phyloP scores from a whole-genome alignment of 129 eudicot genomes.

The Flaveria linearis region DNA sequence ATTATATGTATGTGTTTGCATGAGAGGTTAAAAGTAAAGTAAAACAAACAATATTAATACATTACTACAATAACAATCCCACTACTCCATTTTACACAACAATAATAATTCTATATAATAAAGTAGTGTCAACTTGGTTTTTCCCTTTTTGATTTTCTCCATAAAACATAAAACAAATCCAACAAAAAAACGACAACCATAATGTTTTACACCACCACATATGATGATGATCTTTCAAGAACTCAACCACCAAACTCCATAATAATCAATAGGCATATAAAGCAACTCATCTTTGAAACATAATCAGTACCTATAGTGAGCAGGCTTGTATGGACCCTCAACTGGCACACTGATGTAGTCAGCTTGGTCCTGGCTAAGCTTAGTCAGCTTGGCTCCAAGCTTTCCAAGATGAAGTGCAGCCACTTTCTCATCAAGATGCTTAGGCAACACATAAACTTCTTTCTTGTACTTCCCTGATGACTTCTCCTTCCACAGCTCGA shows the following conservation, averaged over 20 bases:
- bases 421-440: conserved; percentile 56
- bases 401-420: conserved; percentile 54
- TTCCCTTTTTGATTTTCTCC: no score
- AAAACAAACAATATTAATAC: no score
- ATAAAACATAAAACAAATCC: no score
- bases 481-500: conserved; percentile 51
- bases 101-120: no score
- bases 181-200: no score
- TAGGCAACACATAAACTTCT: conserved; percentile 48
- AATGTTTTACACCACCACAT: neutral
- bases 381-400: conserved; percentile 56
- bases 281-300: neutral
- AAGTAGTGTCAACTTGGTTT: no score
- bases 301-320: conserved; percentile 49
- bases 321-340: conserved; percentile 58
- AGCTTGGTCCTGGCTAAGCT: conserved; percentile 48
- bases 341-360: conserved; percentile 48
- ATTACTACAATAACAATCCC: no score
- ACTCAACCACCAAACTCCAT: conserved; percentile 22
- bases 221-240: neutral
- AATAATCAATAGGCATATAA: neutral
- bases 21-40: no score
- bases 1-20: no score
- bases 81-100: no score
- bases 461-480: conserved; percentile 44